A percentile compares a stretch with the other conserved stretches of the same genome.
These are phyloP conservation scores for Vinca major DNA, from an alignment of 305 asterid genomes.

Conservation along the genomic window DNA sequence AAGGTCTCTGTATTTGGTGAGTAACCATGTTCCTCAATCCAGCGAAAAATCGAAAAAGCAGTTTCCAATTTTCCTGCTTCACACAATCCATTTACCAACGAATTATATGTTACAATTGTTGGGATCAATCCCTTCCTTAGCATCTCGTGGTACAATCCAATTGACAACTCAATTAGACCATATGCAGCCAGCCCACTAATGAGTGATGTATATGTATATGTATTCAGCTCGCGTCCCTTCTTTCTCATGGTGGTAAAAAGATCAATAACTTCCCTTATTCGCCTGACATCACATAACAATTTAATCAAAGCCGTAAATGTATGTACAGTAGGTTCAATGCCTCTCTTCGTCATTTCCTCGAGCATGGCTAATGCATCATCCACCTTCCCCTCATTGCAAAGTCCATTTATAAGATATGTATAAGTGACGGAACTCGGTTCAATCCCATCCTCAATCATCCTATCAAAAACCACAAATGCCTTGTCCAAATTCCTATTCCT, in stretches of 20 bases:
- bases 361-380: slow-evolving; percentile 63
- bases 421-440: slow-evolving; percentile 66
- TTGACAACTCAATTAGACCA: slow-evolving; percentile 50
- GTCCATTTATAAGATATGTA: slow-evolving; percentile 63
- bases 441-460: slow-evolving; percentile 63
- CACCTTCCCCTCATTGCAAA: slow-evolving; percentile 52
- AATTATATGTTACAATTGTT: slow-evolving; percentile 58
- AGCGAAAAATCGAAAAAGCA: slow-evolving; percentile 45
- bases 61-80: slow-evolving; percentile 37
- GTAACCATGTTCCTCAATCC: slow-evolving; percentile 53
- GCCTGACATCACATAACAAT: slow-evolving; percentile 50
- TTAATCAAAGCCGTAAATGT: slow-evolving; percentile 69
- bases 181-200: slow-evolving; percentile 64
- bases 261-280: slow-evolving; percentile 52
- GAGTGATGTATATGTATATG: slow-evolving; percentile 75
- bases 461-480: slow-evolving; percentile 54
- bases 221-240: slow-evolving; percentile 51
- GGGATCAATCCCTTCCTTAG: slow-evolving; percentile 60
- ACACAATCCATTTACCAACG: slow-evolving; percentile 53
- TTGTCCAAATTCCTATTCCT: slow-evolving; percentile 53
- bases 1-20: slow-evolving; percentile 49
- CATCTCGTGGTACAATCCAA: slow-evolving; percentile 86
- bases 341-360: slow-evolving; percentile 63
- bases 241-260: slow-evolving; percentile 59
- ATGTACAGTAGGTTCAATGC: slow-evolving; percentile 52